Conservation (phyloP, 768 basidiomycete genomes). For the Gymnopilus junonius region DNA sequence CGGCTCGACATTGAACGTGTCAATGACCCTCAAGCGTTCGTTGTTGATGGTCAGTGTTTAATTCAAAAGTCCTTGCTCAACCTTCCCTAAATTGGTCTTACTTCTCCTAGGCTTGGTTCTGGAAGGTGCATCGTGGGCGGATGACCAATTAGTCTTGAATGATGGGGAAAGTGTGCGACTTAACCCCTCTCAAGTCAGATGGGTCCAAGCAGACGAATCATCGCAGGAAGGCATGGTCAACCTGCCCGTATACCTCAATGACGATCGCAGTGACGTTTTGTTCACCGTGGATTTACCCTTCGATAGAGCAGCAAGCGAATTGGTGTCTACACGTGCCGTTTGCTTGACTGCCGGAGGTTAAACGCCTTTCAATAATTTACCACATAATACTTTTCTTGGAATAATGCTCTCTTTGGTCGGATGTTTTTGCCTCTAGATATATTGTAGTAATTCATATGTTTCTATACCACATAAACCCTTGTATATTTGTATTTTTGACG, state of each 20-base stretch:
- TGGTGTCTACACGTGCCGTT: conserved; percentile 87
- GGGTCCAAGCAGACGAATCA: conserved; percentile 68
- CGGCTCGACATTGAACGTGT: conserved; percentile 82
- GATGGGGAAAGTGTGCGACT: conserved; percentile 82
- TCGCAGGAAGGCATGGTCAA: conserved; percentile 57
- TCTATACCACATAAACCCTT: conserved; percentile 17
- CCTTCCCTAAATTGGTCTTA: conserved; percentile 12
- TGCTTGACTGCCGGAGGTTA: conserved; percentile 86
- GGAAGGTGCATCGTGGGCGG: conserved; percentile 83
- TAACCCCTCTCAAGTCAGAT: conserved; percentile 82
- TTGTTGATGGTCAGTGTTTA: conserved; percentile 78
- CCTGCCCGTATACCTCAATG: conserved; percentile 92
- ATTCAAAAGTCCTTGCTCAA: background rate
- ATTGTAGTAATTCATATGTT: conserved; percentile 18
- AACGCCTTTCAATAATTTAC: conserved; percentile 7
- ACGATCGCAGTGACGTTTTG: conserved; percentile 85
- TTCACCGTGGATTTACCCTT: conserved; percentile 90
- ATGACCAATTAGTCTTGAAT: conserved; percentile 76
- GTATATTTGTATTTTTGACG: conserved; percentile 15
- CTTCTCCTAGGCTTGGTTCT: conserved; percentile 72
- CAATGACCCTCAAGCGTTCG: conserved; percentile 79
- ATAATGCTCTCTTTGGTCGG: conserved; percentile 1
- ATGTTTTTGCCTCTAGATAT: conserved; percentile 20
- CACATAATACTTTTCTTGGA: background rate
- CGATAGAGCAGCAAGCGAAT: conserved; percentile 62